Conservation (phyloP, 2,329 filamentous ascomycete genomes). For the Penicillium griseofulvum region DNA sequence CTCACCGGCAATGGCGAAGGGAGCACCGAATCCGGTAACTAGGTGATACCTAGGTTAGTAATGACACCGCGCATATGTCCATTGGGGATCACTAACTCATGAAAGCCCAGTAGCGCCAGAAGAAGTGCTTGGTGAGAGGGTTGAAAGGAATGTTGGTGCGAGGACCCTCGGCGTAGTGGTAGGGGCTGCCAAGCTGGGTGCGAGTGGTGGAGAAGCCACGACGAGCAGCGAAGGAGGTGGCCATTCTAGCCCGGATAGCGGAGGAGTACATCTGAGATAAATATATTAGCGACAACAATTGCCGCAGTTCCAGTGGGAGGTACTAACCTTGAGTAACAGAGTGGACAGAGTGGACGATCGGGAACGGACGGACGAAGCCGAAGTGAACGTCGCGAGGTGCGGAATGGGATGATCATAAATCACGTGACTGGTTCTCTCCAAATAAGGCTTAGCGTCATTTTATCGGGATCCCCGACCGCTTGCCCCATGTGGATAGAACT, state of each 20-base stretch:
- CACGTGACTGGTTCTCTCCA: conserved; percentile 15
- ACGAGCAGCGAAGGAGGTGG: conserved; percentile 69
- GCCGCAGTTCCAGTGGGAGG: conserved; percentile 6
- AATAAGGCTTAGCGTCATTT: not conserved
- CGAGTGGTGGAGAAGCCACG: conserved; percentile 93
- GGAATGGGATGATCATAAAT: conserved; percentile 19
- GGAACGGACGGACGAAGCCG: conserved; percentile 23
- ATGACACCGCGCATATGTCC: not conserved
- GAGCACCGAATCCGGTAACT: conserved; percentile 59
- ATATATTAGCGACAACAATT: conserved; percentile 37
- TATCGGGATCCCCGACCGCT: conserved; percentile 21
- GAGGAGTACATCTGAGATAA: conserved; percentile 69
- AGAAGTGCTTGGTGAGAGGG: conserved; percentile 83
- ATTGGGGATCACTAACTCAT: conserved; percentile 55
- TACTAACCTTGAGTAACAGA: conserved; percentile 34
- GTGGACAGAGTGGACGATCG: conserved; percentile 24
- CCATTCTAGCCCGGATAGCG: conserved; percentile 60
- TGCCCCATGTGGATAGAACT: conserved; percentile 25
- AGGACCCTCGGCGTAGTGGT: conserved; percentile 97
- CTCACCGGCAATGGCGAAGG: conserved; percentile 65
- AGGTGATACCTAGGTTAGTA: conserved; percentile 39
- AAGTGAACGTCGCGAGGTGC: conserved; percentile 24
- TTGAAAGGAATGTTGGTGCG: conserved; percentile 97
- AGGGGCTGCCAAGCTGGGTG: conserved; percentile 79
- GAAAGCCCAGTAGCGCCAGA: conserved; percentile 77